Evolutionary conservation across 495 filamentous ascomycete species (phyloP), one percentile per base, ranked within the genome.

Genomic region (Trichoderma orchidacearum): DNA sequence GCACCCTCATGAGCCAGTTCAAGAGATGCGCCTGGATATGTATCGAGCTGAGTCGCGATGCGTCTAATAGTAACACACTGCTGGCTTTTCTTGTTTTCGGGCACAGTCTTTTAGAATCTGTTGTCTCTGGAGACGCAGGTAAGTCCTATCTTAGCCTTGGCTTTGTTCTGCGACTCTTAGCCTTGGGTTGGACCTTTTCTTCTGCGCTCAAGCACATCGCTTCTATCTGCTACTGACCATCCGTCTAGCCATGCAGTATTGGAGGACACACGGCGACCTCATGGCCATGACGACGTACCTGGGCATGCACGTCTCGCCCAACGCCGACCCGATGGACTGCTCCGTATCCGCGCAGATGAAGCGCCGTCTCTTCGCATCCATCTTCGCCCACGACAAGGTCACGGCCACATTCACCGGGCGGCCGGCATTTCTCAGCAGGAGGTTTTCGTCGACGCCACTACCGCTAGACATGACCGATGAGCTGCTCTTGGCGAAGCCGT

Each of bases 401-500:
- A 29, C 38, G 28, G 52, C 53, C 21, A 50, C 52, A 2, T 59
- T 59, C 38, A 51, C 52, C 1, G 57, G 57, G 3, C 65, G 82
- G 11, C 81, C 81, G 5, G 81, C 81, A 0, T 64, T 76, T 4
- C 68, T 85, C 35, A 78, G 75, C 15, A 70, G 74, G 45, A 72
- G 76, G 21, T 84, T 79, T 60, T 78, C 75, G 56, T 75, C 73
- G 0, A 73, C 81, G 2, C 73, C 75, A 2, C 61, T 79, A 30
- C 81, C 52, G 3, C 65, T 85, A 3, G 82, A 85, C 58, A 55
- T 85, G n/a, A 72, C 62, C 53, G 80, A 82, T 52, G 67, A 74
- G 0, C 64, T 32, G 32, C 13, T 53, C 2, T 15, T 55, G 25
- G 50, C 57, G 8, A 41, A 17, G 1, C 18, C 17, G 3, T 1